phyloP scores from a whole-genome alignment of 2,329 filamentous ascomycete species.

The Hypoxylon sp. region DNA sequence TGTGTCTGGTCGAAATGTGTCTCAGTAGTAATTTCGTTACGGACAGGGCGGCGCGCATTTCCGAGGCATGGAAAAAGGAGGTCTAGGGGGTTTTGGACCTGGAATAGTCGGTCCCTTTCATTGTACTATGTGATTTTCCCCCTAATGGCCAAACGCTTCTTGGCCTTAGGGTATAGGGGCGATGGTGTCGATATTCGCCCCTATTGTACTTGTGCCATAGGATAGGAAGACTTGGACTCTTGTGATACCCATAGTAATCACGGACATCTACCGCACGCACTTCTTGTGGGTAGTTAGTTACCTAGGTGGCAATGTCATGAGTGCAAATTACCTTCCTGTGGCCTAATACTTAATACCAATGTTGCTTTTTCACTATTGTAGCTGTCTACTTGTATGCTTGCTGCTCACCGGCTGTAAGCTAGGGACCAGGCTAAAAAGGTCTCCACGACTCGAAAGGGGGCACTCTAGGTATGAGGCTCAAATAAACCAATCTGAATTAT shows the following conservation, averaged over 20 bases:
- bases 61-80: slow-evolving; percentile 28
- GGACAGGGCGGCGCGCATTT: slow-evolving; percentile 23
- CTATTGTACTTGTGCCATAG: slow-evolving; percentile 12
- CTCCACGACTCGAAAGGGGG: background rate
- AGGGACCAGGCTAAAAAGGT: background rate
- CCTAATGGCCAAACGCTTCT: slow-evolving; percentile 1
- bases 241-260: slow-evolving; percentile 20
- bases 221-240: slow-evolving; percentile 9
- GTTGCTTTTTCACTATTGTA: background rate
- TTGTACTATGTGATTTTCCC: slow-evolving; percentile 1
- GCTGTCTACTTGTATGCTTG: background rate
- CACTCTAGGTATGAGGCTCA: background rate
- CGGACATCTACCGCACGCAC: slow-evolving; percentile 1
- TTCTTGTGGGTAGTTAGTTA: background rate
- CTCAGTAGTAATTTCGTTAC: slow-evolving; percentile 34
- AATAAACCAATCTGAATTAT: background rate
- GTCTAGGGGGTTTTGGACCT: slow-evolving; percentile 14
- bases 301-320: background rate
- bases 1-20: slow-evolving; percentile 35
- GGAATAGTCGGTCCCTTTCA: slow-evolving; percentile 20
- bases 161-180: background rate
- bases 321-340: background rate
- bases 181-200: background rate
- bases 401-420: background rate
- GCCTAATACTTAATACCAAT: background rate